A percentile compares a stretch with the other conserved stretches of the same genome.
Conservation (phyloP, 2,329 filamentous ascomycete species). For the Alternaria sp. region DNA sequence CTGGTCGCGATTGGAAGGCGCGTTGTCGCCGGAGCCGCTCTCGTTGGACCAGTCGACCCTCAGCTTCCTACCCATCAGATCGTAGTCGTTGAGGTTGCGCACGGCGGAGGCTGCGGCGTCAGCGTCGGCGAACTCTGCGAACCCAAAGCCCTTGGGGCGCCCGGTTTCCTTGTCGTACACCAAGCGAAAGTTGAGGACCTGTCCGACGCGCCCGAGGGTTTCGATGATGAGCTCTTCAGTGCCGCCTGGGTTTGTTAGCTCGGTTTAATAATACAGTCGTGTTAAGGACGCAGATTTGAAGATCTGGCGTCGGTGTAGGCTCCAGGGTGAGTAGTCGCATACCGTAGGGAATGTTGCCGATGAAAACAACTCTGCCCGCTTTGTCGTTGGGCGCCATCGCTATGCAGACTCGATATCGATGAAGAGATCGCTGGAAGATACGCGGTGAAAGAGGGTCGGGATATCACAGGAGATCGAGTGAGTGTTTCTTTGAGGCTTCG, state of each 20-base stretch:
- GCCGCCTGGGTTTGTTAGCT: constrained; percentile 65
- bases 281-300: not conserved
- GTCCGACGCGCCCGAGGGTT: constrained; percentile 88
- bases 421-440: not conserved
- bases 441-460: not conserved
- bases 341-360: constrained; percentile 87
- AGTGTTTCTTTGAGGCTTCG: constrained; percentile 10
- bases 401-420: not conserved
- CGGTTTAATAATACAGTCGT: not conserved
- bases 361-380: constrained; percentile 80
- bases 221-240: constrained; percentile 96
- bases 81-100: constrained; percentile 92
- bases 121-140: constrained; percentile 91
- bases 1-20: constrained; percentile 53
- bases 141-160: constrained; percentile 94
- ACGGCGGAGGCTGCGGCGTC: constrained; percentile 93
- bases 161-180: constrained; percentile 97
- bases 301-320: not conserved
- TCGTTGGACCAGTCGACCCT: constrained; percentile 97
- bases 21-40: constrained; percentile 69
- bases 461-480: not conserved
- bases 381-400: constrained; percentile 61
- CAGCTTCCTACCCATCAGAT: constrained; percentile 92
- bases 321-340: constrained; percentile 29
- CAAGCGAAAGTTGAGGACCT: constrained; percentile 88